Conservation (phyloP, 2,329 filamentous ascomycete species). For the Lachnellula arida region DNA sequence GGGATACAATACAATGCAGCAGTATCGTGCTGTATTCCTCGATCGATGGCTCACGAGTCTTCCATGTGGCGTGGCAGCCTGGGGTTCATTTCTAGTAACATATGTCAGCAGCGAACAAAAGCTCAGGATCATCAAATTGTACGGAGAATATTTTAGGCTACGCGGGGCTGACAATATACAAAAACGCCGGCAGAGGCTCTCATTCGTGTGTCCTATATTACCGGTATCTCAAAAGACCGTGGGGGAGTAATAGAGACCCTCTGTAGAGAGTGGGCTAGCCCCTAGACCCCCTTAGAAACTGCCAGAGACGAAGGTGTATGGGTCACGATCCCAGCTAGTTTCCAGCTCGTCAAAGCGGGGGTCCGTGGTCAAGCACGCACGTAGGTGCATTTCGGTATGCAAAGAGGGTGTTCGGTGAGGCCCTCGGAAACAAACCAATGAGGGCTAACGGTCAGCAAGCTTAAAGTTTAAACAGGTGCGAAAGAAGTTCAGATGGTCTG, state of each 20-base stretch:
- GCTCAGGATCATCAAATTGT: background rate
- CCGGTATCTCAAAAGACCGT: background rate
- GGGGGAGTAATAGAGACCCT: background rate
- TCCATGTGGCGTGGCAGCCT: slow-evolving; percentile 12
- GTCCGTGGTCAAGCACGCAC: background rate
- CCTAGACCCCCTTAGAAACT: background rate
- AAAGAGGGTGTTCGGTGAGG: background rate
- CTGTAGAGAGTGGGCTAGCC: background rate
- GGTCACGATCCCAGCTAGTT: background rate
- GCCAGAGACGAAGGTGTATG: background rate
- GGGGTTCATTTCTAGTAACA: slow-evolving; percentile 6
- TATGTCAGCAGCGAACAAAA: slow-evolving; percentile 11
- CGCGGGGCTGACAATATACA: background rate
- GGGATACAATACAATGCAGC: background rate
- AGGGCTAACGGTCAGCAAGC: background rate
- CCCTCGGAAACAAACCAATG: background rate
- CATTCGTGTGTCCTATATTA: background rate
- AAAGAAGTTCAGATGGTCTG: background rate
- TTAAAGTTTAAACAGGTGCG: background rate
- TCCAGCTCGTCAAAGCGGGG: background rate
- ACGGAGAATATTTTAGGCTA: background rate
- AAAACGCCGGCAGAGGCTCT: background rate
- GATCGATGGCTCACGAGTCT: background rate
- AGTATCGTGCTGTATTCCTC: background rate
- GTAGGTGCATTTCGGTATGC: background rate